phyloP scores from a whole-genome alignment of 2,329 filamentous ascomycete species.

The Exserohilum turcica region DNA sequence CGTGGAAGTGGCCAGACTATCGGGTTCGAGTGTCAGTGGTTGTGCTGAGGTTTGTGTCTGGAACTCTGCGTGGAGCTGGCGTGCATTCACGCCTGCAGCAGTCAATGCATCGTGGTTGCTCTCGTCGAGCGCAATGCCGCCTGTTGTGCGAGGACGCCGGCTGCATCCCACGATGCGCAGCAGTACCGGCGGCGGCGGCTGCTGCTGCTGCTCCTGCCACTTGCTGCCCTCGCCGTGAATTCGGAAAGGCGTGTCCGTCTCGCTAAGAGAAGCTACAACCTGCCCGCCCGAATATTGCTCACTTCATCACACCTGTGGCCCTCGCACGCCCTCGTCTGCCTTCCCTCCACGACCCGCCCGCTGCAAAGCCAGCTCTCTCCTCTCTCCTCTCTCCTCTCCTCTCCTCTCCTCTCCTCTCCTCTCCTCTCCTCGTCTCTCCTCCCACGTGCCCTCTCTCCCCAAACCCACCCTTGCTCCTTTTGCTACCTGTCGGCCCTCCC shows the following conservation, averaged over 20 bases:
- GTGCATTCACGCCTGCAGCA: too few species aligned
- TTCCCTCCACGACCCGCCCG: conserved; percentile 24
- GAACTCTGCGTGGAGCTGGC: conserved; percentile 23
- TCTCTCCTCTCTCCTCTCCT: conserved; percentile 29
- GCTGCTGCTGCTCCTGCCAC: conserved; percentile 16
- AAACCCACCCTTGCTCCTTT: conserved; percentile 20
- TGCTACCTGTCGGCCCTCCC: conserved; percentile 25
- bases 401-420: conserved; percentile 22
- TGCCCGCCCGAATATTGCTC: conserved; percentile 30
- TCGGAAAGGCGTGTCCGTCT: conserved; percentile 37
- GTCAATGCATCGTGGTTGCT: conserved; percentile 18
- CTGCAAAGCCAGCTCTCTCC: conserved; percentile 20
- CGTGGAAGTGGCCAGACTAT: conserved; percentile 13
- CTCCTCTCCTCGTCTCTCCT: conserved; percentile 27
- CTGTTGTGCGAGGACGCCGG: conserved; percentile 14
- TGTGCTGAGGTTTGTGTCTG: conserved; percentile 29
- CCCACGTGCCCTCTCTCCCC: conserved; percentile 26
- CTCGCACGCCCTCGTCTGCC: conserved; percentile 30
- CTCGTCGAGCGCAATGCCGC: conserved; percentile 10
- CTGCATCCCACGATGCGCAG: conserved; percentile 12
- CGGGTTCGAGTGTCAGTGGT: conserved; percentile 27
- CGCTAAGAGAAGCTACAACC: conserved; percentile 39
- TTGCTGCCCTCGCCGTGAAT: conserved; percentile 26
- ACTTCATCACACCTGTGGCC: conserved; percentile 13
- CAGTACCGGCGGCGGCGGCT: too few species aligned